A percentile compares a stretch with the other conserved stretches of the same genome.
Evolutionary conservation across 2,329 filamentous ascomycete species (phyloP).

Genomic region (Claviceps africana): DNA sequence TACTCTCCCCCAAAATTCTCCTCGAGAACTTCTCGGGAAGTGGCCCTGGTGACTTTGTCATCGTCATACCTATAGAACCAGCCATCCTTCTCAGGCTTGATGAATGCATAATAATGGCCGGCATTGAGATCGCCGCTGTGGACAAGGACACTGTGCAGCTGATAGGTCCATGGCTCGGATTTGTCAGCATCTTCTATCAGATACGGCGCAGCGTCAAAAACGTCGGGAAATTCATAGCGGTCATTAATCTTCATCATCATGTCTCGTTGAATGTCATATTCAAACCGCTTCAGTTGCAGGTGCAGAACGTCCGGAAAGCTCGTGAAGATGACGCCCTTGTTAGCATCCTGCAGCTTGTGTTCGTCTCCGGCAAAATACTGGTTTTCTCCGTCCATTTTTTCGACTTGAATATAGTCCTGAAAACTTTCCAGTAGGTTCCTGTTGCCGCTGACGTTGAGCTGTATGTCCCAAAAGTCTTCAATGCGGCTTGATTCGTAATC

Average conservation of each 20-base stretch:
- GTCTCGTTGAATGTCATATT: conserved; percentile 91
- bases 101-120: conserved; percentile 94
- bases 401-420: conserved; percentile 88
- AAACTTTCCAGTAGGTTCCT: conserved; percentile 89
- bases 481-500: conserved; percentile 90
- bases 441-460: conserved; percentile 91
- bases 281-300: conserved; percentile 90
- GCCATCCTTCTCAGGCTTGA: conserved; percentile 86
- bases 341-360: conserved; percentile 85
- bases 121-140: conserved; percentile 95
- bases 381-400: conserved; percentile 95
- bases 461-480: conserved; percentile 98
- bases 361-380: conserved; percentile 90
- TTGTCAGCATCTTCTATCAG: conserved; percentile 74
- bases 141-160: conserved; percentile 86
- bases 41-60: conserved; percentile 90
- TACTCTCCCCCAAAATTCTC: conserved; percentile 96
- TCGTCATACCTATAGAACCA: conserved; percentile 97
- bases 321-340: conserved; percentile 95
- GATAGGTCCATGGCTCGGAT: conserved; percentile 82
- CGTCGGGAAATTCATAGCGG: conserved; percentile 76
- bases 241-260: conserved; percentile 99
- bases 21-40: conserved; percentile 78
- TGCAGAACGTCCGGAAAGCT: conserved; percentile 90
- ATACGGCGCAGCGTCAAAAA: conserved; percentile 74